Evolutionary conservation across 805 yeast species (phyloP).

Genomic region (Candida coleopterorum): DNA sequence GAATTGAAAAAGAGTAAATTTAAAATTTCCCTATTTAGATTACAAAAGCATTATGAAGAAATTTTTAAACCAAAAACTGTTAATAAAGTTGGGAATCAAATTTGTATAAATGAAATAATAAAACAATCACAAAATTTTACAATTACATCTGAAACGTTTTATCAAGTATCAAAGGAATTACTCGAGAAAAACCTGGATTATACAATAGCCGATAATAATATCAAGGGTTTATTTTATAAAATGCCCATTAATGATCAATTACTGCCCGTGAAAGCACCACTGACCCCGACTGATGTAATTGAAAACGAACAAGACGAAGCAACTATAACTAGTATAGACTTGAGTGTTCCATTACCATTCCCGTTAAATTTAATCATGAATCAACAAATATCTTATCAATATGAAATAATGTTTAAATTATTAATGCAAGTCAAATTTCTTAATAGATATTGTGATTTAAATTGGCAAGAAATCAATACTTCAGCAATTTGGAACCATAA

Average conservation of each 20-base stretch:
- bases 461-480: constrained; percentile 68
- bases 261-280: constrained; percentile 9
- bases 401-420: constrained; percentile 75
- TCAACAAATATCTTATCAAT: constrained; percentile 66
- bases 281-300: constrained; percentile 11
- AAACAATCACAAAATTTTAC: constrained; percentile 24
- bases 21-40: constrained; percentile 24
- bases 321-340: constrained; percentile 47
- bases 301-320: constrained; percentile 15
- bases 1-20: constrained; percentile 47
- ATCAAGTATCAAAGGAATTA: constrained; percentile 43
- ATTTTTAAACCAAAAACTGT: constrained; percentile 2
- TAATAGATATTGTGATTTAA: constrained; percentile 52
- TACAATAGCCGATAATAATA: constrained; percentile 3
- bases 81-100: constrained; percentile 4
- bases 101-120: constrained; percentile 9
- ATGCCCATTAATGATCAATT: constrained; percentile 14
- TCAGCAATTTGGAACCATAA: constrained; percentile 63
- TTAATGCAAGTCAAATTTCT: constrained; percentile 59
- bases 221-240: constrained; percentile 1
- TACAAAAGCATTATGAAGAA: constrained; percentile 22
- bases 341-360: constrained; percentile 69
- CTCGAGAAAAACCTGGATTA: constrained; percentile 28
- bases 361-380: constrained; percentile 78
- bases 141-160: constrained; percentile 42